Percentiles rank a stretch among this genome's conserved stretches.
These are phyloP conservation scores for Colletotrichum cordylinicola DNA, from an alignment of 2,329 filamentous ascomycete genomes.

Conservation along the genomic window DNA sequence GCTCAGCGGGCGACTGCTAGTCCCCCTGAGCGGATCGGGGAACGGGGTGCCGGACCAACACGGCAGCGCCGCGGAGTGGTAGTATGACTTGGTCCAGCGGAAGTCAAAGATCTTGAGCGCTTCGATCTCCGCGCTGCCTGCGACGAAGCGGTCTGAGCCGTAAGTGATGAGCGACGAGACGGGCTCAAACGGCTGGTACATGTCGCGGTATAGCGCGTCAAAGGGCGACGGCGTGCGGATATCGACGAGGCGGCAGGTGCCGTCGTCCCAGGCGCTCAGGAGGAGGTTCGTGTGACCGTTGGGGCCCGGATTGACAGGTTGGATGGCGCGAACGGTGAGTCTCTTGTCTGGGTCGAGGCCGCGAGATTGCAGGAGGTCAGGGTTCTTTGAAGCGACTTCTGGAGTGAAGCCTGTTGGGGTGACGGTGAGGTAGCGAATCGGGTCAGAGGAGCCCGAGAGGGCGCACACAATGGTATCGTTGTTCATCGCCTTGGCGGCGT, in stretches of 20 bases:
- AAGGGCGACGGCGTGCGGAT: slow-evolving; percentile 51
- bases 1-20: slow-evolving; percentile 21
- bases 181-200: slow-evolving; percentile 52
- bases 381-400: slow-evolving; percentile 37
- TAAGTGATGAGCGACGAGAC: slow-evolving; percentile 55
- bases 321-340: slow-evolving; percentile 50
- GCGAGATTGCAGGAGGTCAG: slow-evolving; percentile 28
- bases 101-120: slow-evolving; percentile 60
- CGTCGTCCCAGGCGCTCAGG: slow-evolving; percentile 60
- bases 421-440: slow-evolving; percentile 51
- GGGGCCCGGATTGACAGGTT: slow-evolving; percentile 41
- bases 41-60: slow-evolving; percentile 45
- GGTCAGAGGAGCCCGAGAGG: slow-evolving; percentile 43
- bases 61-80: slow-evolving; percentile 52
- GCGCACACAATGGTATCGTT: slow-evolving; percentile 50
- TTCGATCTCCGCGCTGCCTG: slow-evolving; percentile 48
- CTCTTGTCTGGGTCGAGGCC: slow-evolving; percentile 34
- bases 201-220: slow-evolving; percentile 58
- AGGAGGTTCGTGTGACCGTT: slow-evolving; percentile 44
- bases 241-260: slow-evolving; percentile 48
- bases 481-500: slow-evolving; percentile 51
- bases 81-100: slow-evolving; percentile 54
- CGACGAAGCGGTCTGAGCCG: slow-evolving; percentile 56
- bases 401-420: slow-evolving; percentile 51
- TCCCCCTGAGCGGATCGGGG: slow-evolving; percentile 35